These are phyloP conservation scores for Byssoonygena ceratinophila DNA, from an alignment of 2,329 filamentous ascomycete genomes.

Conservation along the genomic window DNA sequence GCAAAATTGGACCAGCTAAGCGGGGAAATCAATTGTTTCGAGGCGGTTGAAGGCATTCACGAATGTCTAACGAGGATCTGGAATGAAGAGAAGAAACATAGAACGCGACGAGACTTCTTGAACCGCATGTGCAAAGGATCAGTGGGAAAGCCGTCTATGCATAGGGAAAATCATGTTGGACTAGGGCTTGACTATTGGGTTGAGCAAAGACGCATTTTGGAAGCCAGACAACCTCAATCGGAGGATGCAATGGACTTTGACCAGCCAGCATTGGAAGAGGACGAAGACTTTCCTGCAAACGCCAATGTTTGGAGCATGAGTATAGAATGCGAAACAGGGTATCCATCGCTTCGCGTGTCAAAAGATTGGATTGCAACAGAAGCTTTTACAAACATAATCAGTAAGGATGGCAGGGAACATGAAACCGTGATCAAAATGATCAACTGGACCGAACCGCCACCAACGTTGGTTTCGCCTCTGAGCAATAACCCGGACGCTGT, in stretches of 20 bases:
- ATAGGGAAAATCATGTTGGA: constrained; percentile 32
- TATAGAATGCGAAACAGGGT: constrained; percentile 38
- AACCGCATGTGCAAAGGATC: constrained; percentile 34
- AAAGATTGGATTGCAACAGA: constrained; percentile 35
- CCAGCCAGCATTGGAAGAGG: constrained; percentile 13
- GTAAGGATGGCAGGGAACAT: constrained; percentile 19
- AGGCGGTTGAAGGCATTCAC: constrained; percentile 37
- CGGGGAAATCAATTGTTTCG: constrained; percentile 38
- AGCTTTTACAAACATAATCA: constrained; percentile 25
- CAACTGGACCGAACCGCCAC: constrained; percentile 33
- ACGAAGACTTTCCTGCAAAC: constrained; percentile 18
- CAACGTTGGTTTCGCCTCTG: constrained; percentile 26
- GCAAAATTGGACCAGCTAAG: constrained; percentile 37
- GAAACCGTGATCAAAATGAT: constrained; percentile 25
- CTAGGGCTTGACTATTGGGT: constrained; percentile 37
- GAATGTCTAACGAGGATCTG: constrained; percentile 35
- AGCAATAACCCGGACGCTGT: constrained; percentile 28
- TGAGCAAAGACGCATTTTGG: constrained; percentile 27
- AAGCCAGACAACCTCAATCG: constrained; percentile 23
- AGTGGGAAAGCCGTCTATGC: constrained; percentile 35
- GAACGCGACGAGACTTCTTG: constrained; percentile 24
- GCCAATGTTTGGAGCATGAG: constrained; percentile 28
- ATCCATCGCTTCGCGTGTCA: constrained; percentile 35
- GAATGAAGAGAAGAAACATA: constrained; percentile 31
- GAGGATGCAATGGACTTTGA: constrained; percentile 29